Evolutionary conservation across 2,329 filamentous ascomycete species (phyloP), one percentile per base, ranked within the genome.

Genomic region (Stachybotrys echinatus): DNA sequence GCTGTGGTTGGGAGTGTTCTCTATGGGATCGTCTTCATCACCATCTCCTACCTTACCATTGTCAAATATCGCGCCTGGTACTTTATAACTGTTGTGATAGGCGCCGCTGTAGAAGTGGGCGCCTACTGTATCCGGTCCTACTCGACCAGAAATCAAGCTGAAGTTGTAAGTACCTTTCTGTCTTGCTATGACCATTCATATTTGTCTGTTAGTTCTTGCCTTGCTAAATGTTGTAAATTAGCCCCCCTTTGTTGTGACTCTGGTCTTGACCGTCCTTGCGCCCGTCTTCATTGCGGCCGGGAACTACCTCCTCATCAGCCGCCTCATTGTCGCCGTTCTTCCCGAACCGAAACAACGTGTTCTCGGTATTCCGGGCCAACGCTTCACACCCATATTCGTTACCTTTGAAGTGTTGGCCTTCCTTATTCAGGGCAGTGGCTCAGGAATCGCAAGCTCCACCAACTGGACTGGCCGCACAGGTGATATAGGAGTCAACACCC

Each of bases 261-360:
- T 66, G 5, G 68, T 67, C 1, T 62, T 74, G 20, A 72, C 75
- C n/a, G 70, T 77, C 12, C 64, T 79, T 39, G 73, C 74, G 0
- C 76, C 76, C 0, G 65, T 77, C 40, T 68, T 78, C 47, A 60
- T 77, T 45, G 74, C 74, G 17, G 76, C 75, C 1, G 74, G 72
- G 2, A 73, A 77, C 49, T 79, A 79, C 58, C 67, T 79, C 48
- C 68, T 79, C 43, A 70, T 79, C 47, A 74, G 71, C n/a, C 68
- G 72, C 12, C 60, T 79, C 6, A 71, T 76, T 48, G 59, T 66
- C 12, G 58, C 61, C 12, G 67, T 68, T 10, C 64, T 74, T 34
- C 66, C 67, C 2, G 50, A 54, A 0, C 52, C 58, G 0, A 58
- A 59, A 2, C 70, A 70, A 21, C 61, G 54, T 6, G 64, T 72